A percentile compares a stretch with the other conserved stretches of the same genome.
These are phyloP conservation scores for Cerrena zonata DNA, from an alignment of 1,284 basidiomycete species.

Conservation along the genomic window DNA sequence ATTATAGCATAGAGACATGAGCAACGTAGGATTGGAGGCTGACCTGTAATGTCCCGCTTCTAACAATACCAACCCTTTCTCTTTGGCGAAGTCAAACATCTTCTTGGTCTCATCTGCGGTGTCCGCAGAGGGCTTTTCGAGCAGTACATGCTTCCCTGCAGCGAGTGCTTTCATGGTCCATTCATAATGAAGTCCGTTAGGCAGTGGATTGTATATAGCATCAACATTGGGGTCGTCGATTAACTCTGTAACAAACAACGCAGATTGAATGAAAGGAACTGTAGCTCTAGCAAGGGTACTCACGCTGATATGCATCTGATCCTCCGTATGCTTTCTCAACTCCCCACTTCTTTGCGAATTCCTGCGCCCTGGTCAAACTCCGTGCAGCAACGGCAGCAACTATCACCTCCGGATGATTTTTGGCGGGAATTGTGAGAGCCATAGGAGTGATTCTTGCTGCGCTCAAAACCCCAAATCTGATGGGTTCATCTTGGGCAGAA, in stretches of 20 bases:
- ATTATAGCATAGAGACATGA: neutral
- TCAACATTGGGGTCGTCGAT: constrained; percentile 58
- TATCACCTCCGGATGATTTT: constrained; percentile 53
- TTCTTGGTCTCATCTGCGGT: constrained; percentile 53
- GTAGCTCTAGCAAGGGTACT: constrained; percentile 3
- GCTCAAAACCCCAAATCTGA: constrained; percentile 52
- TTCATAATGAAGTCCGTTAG: constrained; percentile 68
- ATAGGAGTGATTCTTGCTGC: constrained; percentile 60
- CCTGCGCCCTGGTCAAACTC: constrained; percentile 42
- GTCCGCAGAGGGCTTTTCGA: constrained; percentile 63
- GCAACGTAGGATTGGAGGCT: neutral
- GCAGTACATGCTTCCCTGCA: constrained; percentile 67
- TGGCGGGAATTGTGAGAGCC: constrained; percentile 51
- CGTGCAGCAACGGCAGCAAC: constrained; percentile 61
- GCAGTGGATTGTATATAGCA: constrained; percentile 60
- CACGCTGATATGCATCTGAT: constrained; percentile 48
- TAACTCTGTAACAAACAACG: constrained; percentile 35
- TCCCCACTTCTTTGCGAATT: constrained; percentile 50
- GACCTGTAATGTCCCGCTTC: constrained; percentile 35
- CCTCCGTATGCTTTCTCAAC: constrained; percentile 55
- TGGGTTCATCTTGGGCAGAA: neutral
- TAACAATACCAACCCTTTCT: constrained; percentile 30
- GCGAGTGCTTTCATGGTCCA: constrained; percentile 72
- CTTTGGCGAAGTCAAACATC: constrained; percentile 29
- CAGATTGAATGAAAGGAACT: neutral